A percentile compares a stretch with the other conserved stretches of the same genome.
Conservation (phyloP, 2,329 filamentous ascomycete species). For the Penicillium sumatraense region DNA sequence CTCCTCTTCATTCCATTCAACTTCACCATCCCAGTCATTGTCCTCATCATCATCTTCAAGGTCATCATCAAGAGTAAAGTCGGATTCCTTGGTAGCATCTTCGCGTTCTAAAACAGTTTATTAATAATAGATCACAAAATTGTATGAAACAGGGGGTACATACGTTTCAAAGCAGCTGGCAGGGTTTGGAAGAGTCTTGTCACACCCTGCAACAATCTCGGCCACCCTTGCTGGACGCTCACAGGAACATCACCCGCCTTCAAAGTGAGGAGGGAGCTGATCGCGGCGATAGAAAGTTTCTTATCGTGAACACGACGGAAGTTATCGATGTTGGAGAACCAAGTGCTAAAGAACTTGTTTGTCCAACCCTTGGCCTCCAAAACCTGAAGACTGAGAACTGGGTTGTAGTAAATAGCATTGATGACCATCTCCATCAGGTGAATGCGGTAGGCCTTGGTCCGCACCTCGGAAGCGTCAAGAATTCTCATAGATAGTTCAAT, state of each 20-base stretch:
- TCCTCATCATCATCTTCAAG: slow-evolving; percentile 76
- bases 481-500: slow-evolving; percentile 86
- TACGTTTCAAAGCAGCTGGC: slow-evolving; percentile 83
- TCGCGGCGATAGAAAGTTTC: slow-evolving; percentile 95
- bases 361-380: slow-evolving; percentile 94
- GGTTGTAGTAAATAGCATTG: slow-evolving; percentile 98
- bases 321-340: slow-evolving; percentile 94
- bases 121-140: slow-evolving; percentile 27
- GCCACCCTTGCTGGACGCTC: slow-evolving; percentile 97
- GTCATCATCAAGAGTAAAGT: slow-evolving; percentile 77
- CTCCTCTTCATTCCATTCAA: slow-evolving; percentile 68
- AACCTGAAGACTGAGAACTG: slow-evolving; percentile 78
- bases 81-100: slow-evolving; percentile 87
- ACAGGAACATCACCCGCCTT: slow-evolving; percentile 79
- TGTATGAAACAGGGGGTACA: slow-evolving; percentile 34
- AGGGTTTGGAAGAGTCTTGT: slow-evolving; percentile 91
- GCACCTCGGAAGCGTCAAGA: slow-evolving; percentile 72
- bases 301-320: slow-evolving; percentile 97
- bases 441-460: slow-evolving; percentile 91
- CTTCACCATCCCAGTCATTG: slow-evolving; percentile 79
- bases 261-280: slow-evolving; percentile 81
- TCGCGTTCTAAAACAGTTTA: slow-evolving; percentile 68
- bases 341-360: slow-evolving; percentile 97
- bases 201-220: slow-evolving; percentile 83
- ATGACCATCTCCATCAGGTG: slow-evolving; percentile 99